Evolutionary conservation across 2,329 filamentous ascomycete genomes (phyloP), one percentile per base, ranked within the genome.

Genomic region (Sclerotinia sclerotiorum): DNA sequence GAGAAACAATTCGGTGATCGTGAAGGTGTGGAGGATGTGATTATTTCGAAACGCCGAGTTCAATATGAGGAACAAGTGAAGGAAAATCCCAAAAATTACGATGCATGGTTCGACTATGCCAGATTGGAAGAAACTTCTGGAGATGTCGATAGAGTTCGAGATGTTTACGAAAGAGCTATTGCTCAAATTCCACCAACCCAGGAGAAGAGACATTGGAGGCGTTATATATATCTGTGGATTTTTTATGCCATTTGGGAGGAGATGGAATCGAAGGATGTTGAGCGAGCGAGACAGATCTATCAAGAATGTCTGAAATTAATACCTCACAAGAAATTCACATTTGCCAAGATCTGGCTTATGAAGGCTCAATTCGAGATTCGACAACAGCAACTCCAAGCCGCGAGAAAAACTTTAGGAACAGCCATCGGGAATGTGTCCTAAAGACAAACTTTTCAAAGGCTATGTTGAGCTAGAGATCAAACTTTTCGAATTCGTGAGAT

Each of bases 171-270:
- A 80, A 87, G 93, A 74, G 95, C 95, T 2, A 97, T 99, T 74
- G 93, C 95, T 6, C 94, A 99, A 77, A 88, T 98, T 19, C 95
- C 95, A 2, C 94, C 95, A 0, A 96, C 93, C 27, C 92, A 96
- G 74, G 95, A 98, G 79, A 99, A 99, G 83, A 88, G 95, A 58
- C 94, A 98, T 79, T 99, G 95, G 95, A 87, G 95, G 73, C 86
- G 95, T 48, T 99, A 99, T 79, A 96, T 99, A 70, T 99, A 98
- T 77, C 85, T 99, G 1, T 99, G 94, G 93, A 87, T 98, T 55
- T 97, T 98, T 81, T 99, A 98, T 79, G 95, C 95, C 13, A 82
- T 97, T 24, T 98, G 91, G 87, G 95, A 98, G 79, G 95, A 99
- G 79, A 88, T 92, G 79, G 90, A 94, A 72, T 90, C 89, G 48